These are phyloP conservation scores for Dujonia santamariae DNA, from an alignment of 1,139 yeast genomes.

Conservation along the genomic window DNA sequence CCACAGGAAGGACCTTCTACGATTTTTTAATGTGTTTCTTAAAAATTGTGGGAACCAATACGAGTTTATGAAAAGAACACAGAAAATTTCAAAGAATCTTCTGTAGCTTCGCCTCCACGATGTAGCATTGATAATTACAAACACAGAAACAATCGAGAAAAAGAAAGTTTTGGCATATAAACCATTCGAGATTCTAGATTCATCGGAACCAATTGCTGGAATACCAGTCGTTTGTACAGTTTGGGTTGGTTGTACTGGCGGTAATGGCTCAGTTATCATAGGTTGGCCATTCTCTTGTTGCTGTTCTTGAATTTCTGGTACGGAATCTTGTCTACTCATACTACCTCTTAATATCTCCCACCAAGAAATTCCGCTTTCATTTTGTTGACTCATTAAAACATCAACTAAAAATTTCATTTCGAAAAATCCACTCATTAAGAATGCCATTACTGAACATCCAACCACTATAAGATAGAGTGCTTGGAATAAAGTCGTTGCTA, in stretches of 20 bases:
- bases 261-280: constrained; percentile 9
- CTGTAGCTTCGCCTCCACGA: constrained; percentile 65
- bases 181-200: constrained; percentile 55
- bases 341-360: constrained; percentile 59
- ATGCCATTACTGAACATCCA: constrained; percentile 66
- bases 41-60: constrained; percentile 91
- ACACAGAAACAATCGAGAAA: constrained; percentile 54
- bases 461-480: constrained; percentile 64
- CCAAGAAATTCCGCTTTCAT: constrained; percentile 66
- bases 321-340: too few relatives aligned
- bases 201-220: constrained; percentile 32
- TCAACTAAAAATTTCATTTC: constrained; percentile 74
- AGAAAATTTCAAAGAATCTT: constrained; percentile 52
- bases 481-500: constrained; percentile 53
- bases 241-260: constrained; percentile 7
- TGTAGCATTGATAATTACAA: constrained; percentile 54
- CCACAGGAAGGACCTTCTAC: constrained; percentile 66
- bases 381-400: constrained; percentile 68
- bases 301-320: constrained; percentile 8
- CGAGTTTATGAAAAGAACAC: constrained; percentile 56
- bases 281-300: constrained; percentile 11
- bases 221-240: constrained; percentile 11
- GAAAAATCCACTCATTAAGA: constrained; percentile 69
- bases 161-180: constrained; percentile 64
- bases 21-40: constrained; percentile 71